These are phyloP conservation scores for Fomitopsis pinicola DNA, from an alignment of 1,284 basidiomycete species.

Conservation along the genomic window DNA sequence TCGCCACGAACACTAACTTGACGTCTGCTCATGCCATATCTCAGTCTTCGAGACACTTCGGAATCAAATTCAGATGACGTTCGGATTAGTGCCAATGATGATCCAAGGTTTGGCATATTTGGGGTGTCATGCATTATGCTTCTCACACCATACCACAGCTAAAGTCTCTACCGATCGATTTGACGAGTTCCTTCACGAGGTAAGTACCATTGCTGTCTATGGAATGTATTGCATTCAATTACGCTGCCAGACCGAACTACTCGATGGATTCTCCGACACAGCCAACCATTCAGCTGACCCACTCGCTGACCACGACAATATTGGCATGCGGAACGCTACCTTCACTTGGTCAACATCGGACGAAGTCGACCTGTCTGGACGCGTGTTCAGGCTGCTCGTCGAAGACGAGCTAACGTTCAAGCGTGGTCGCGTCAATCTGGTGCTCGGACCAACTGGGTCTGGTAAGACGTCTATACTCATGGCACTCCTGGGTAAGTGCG, in stretches of 20 bases:
- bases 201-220: conserved; percentile 26
- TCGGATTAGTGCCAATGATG: conserved; percentile 27
- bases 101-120: conserved; percentile 29
- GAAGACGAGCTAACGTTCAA: conserved; percentile 53
- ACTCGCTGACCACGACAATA: conserved; percentile 15
- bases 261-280: conserved; percentile 37
- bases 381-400: conserved; percentile 43
- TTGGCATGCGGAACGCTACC: conserved; percentile 35
- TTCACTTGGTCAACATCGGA: conserved; percentile 35
- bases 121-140: conserved; percentile 8
- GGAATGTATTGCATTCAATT: conserved; percentile 9
- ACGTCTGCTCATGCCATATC: neutral
- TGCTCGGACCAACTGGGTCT: conserved; percentile 56
- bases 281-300: conserved; percentile 5
- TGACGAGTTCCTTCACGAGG: conserved; percentile 40
- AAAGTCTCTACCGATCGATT: conserved; percentile 50
- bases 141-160: conserved; percentile 22
- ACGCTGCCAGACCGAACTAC: conserved; percentile 38
- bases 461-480: conserved; percentile 46
- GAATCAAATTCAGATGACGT: conserved; percentile 27
- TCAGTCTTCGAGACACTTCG: conserved; percentile 32
- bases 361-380: conserved; percentile 9
- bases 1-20: neutral
- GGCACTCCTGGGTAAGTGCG: conserved; percentile 41
- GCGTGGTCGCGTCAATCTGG: conserved; percentile 51